Base-by-base conservation (phyloP, 768 basidiomycete genomes). In the Rhodosporidiobolus odoratus region DNA sequence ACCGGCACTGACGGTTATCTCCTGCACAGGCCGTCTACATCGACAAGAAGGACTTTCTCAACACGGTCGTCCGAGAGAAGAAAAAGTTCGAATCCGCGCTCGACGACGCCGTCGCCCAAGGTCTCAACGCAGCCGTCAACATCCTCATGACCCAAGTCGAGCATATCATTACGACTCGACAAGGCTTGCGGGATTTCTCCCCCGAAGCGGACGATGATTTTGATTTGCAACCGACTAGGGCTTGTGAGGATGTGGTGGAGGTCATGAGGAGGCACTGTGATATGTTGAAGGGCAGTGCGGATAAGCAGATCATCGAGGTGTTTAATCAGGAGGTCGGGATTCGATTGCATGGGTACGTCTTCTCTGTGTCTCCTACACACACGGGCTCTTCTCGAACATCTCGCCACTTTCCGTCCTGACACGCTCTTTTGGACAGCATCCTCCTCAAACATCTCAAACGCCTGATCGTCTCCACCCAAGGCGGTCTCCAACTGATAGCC, bases 251-350 rank as follows among this genome's bases (percentile, higher is more conserved):
- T 76, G 91, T 92, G 2, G 92, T 97, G 74, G 85, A 84, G 67
- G 96, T 92, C 77, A 82, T 99, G 37, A 87, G 92, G 78, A 87
- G 84, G 82, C 96, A 99, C 79, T 95, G 94, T 77, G 89, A 88
- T 73, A 83, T 98, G 58, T 81, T 99, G 59, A 89, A 89, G 72
- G 95, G 94, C 0, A 96, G 90, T 73, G 95, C 95, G 58, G 94
- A 89, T 78, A 90, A 91, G 79, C 95, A 98, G 75, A 93, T 98
- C 5, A 81, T 99, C 41, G 96, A 98, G 77, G 95, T 99, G 6
- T 98, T 99, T 80, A 92, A 97, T 79, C 91, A 94, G 80, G 96
- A 99, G 80, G 90, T 99, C 56, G 95, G 95, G 9, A 88, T 96
- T 67, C 87, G 96, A 45, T 79, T 93, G 16, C 87, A 91, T 75